Conservation (phyloP, 192 early-diverging fungal species). For the Coemansia sp. region DNA sequence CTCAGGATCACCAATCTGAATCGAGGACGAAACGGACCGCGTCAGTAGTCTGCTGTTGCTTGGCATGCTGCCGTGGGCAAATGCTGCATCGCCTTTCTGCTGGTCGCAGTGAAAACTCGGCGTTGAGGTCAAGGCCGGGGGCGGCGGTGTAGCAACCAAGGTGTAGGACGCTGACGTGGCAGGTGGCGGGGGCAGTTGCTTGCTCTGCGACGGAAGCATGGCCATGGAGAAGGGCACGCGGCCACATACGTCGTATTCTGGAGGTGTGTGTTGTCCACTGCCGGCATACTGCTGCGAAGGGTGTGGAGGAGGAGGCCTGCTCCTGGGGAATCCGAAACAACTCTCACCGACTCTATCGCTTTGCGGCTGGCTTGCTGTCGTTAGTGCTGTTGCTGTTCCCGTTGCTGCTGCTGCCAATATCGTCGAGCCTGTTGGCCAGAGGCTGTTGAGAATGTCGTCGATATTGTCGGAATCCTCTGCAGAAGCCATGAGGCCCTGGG, state of each 20-base stretch:
- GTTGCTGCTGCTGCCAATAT: conserved; percentile 1
- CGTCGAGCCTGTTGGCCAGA: conserved; percentile 41
- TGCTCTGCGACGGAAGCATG: conserved; percentile 4
- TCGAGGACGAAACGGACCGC: conserved; percentile 31
- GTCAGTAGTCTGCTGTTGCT: conserved; percentile 1
- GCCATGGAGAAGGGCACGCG: conserved; percentile 1
- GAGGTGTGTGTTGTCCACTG: conserved; percentile 35
- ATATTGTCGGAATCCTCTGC: conserved; percentile 45
- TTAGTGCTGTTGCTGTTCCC: conserved; percentile 9
- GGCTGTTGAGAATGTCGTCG: conserved; percentile 49
- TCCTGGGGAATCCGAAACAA: conserved; percentile 9
- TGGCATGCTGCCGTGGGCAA: neutral
- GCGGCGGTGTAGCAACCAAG: conserved; percentile 16
- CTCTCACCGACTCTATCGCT: neutral
- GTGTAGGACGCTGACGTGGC: neutral
- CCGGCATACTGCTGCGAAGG: neutral
- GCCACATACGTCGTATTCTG: conserved; percentile 17
- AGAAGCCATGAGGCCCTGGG: neutral
- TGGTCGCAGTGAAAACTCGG: neutral
- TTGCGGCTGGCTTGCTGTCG: neutral
- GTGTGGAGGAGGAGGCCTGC: conserved; percentile 10
- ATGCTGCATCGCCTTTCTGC: neutral
- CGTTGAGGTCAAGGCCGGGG: neutral
- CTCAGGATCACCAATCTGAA: conserved; percentile 55
- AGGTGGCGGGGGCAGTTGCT: neutral